A percentile compares a stretch with the other conserved stretches of the same genome.
Conservation (phyloP, 1,284 basidiomycete species). For the Pyrrhoderma noxium region DNA sequence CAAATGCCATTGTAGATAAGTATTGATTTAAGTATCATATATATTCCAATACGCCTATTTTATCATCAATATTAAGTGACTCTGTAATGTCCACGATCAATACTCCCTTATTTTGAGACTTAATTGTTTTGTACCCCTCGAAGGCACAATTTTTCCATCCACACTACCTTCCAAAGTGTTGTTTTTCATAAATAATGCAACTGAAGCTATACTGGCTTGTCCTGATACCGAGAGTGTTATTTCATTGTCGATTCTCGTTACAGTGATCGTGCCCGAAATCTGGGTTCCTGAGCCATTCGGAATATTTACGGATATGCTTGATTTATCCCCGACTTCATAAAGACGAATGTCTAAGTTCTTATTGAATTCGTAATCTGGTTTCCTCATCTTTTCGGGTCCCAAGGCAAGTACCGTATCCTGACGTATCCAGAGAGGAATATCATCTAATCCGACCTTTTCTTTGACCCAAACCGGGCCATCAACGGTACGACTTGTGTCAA, state of each 20-base stretch:
- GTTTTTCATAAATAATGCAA: conserved; percentile 6
- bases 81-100: no score
- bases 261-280: conserved; percentile 21
- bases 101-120: neutral
- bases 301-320: conserved; percentile 35
- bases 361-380: conserved; percentile 60
- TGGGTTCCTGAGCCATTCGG: conserved; percentile 32
- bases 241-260: conserved; percentile 16
- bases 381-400: conserved; percentile 45
- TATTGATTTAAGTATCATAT: no score
- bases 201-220: conserved; percentile 1
- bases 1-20: no score
- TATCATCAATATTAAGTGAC: no score
- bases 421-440: conserved; percentile 63
- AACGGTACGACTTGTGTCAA: conserved; percentile 40
- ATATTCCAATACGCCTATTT: no score
- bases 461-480: conserved; percentile 50
- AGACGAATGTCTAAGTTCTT: conserved; percentile 43
- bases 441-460: conserved; percentile 47
- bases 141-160: neutral
- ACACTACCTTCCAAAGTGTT: neutral
- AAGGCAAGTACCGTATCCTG: conserved; percentile 49
- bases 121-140: neutral
- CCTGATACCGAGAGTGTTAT: conserved; percentile 19
- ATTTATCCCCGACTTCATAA: conserved; percentile 45